Conservation (phyloP, 192 early-diverging fungal species). For the Cetraspora pellucida region DNA sequence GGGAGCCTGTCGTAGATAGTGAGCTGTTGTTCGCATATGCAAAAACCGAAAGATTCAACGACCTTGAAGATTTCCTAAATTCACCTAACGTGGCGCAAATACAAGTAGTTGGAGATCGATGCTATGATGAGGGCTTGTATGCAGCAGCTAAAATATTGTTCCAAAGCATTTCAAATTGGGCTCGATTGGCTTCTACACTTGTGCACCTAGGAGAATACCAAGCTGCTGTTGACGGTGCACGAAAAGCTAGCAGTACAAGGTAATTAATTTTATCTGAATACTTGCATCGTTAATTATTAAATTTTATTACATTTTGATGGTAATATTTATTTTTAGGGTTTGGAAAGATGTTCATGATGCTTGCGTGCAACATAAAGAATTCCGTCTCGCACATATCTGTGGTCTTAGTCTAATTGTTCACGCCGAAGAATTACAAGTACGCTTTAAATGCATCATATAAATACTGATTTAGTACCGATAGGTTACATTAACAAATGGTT, state of each 20-base stretch:
- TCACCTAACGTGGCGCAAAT: constrained; percentile 95
- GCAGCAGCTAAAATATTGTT: constrained; percentile 95
- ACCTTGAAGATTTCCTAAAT: constrained; percentile 93
- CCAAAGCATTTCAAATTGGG: constrained; percentile 97
- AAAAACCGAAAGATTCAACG: constrained; percentile 87
- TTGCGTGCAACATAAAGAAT: constrained; percentile 93
- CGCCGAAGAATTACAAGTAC: constrained; percentile 88
- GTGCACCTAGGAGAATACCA: constrained; percentile 96
- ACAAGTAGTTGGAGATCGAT: constrained; percentile 90
- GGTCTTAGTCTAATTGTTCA: constrained; percentile 95
- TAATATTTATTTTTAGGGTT: constrained; percentile 55
- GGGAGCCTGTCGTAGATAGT: constrained; percentile 94
- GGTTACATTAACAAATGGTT: no score
- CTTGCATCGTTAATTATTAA: not conserved
- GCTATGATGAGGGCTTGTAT: constrained; percentile 90
- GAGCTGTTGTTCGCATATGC: constrained; percentile 96
- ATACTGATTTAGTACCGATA: no score
- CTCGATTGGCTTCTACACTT: constrained; percentile 92
- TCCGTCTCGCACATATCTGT: constrained; percentile 97
- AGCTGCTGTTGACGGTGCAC: constrained; percentile 95
- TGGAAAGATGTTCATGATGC: constrained; percentile 99
- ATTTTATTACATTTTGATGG: not conserved
- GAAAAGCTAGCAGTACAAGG: constrained; percentile 97
- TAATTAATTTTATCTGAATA: constrained; percentile 2
- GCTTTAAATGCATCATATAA: not conserved